phyloP scores from a whole-genome alignment of 1,139 yeast species.

The Eremothecium cymbalariae region DNA sequence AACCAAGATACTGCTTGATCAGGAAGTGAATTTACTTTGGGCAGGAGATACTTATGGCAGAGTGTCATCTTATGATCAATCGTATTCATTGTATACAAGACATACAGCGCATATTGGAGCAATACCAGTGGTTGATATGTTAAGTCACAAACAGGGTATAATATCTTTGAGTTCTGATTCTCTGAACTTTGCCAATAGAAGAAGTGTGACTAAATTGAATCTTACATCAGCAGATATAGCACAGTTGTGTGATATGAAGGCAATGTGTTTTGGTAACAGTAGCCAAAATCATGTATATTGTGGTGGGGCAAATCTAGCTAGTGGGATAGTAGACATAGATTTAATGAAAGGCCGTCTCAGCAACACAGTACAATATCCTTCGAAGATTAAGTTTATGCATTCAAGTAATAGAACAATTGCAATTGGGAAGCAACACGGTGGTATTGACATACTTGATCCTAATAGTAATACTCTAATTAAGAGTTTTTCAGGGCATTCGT shows the following conservation, averaged over 20 bases:
- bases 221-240: slow-evolving; percentile 33
- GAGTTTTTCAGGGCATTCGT: slow-evolving; percentile 64
- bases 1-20: slow-evolving; percentile 48
- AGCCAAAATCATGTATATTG: slow-evolving; percentile 34
- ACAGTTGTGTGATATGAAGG: slow-evolving; percentile 34
- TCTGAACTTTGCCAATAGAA: slow-evolving; percentile 47
- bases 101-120: slow-evolving; percentile 40
- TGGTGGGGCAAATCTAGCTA: slow-evolving; percentile 39
- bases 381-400: slow-evolving; percentile 36
- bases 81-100: slow-evolving; percentile 37
- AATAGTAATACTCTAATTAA: slow-evolving; percentile 46
- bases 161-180: slow-evolving; percentile 47
- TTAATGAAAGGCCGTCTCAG: slow-evolving; percentile 39
- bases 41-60: slow-evolving; percentile 60
- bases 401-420: slow-evolving; percentile 44
- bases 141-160: slow-evolving; percentile 51
- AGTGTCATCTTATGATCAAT: slow-evolving; percentile 39
- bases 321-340: slow-evolving; percentile 51
- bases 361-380: slow-evolving; percentile 34
- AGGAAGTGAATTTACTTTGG: slow-evolving; percentile 70
- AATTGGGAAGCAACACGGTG: slow-evolving; percentile 61
- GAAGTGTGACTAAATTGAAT: slow-evolving; percentile 44
- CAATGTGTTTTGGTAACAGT: slow-evolving; percentile 30
- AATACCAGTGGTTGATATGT: slow-evolving; percentile 41
- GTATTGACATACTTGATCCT: slow-evolving; percentile 73